phyloP scores from a whole-genome alignment of 177 flowering plant genomes.

The Vitis hybrid region DNA sequence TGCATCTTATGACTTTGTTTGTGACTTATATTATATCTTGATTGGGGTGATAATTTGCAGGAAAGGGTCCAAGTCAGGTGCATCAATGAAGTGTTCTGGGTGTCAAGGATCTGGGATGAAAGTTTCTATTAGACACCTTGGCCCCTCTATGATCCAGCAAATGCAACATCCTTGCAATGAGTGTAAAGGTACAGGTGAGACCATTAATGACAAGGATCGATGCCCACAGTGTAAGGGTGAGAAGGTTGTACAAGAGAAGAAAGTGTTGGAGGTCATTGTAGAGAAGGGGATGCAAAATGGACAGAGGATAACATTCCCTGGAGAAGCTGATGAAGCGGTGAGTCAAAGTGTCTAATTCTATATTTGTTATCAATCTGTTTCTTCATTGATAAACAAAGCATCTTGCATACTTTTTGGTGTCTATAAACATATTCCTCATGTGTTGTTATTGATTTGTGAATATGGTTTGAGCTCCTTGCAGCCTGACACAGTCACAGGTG shows the following conservation, averaged over 20 bases:
- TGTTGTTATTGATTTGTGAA: neutral
- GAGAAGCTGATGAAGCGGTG: conserved; percentile 63
- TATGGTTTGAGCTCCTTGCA: conserved; percentile 22
- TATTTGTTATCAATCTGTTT: neutral
- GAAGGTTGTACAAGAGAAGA: conserved; percentile 55
- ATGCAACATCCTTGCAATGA: conserved; percentile 78
- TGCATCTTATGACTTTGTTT: no score
- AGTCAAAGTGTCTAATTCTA: neutral
- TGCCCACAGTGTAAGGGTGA: conserved; percentile 52
- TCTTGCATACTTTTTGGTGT: neutral
- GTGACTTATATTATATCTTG: no score
- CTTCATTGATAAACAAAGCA: neutral
- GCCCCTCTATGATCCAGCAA: conserved; percentile 68
- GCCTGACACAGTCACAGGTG: conserved; percentile 78
- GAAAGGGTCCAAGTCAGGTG: conserved; percentile 67
- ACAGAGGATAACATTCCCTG: conserved; percentile 53
- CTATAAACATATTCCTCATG: neutral
- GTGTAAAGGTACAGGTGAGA: conserved; percentile 71
- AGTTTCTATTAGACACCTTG: conserved; percentile 59
- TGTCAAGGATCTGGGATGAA: conserved; percentile 70
- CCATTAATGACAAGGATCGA: conserved; percentile 50
- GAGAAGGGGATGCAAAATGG: conserved; percentile 63
- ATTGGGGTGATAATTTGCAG: conserved; percentile 27
- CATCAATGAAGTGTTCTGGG: conserved; percentile 52
- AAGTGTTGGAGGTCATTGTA: conserved; percentile 50